Percentiles rank a stretch among this genome's conserved stretches.
Evolutionary conservation across 1,284 basidiomycete genomes (phyloP).

Genomic region (Rhodotorula sp.): DNA sequence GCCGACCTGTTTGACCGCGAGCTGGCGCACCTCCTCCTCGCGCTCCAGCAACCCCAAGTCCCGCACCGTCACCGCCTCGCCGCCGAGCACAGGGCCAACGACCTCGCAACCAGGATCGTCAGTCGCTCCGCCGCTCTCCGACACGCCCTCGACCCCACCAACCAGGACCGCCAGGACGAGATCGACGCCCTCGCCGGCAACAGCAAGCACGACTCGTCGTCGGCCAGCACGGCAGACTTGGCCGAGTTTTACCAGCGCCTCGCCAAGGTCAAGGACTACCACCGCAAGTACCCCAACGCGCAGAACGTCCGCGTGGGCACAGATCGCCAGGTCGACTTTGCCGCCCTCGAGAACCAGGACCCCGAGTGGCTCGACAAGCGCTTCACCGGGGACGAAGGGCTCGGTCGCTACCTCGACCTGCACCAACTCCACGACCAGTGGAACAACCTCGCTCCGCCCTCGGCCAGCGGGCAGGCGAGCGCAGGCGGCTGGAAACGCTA

Average conservation of each 20-base stretch:
- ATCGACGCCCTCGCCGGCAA: slow-evolving; percentile 54
- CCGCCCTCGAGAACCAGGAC: slow-evolving; percentile 41
- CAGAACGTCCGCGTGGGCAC: slow-evolving; percentile 53
- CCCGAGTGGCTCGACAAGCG: slow-evolving; percentile 63
- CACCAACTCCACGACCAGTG: slow-evolving; percentile 84
- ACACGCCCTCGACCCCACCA: slow-evolving; percentile 51
- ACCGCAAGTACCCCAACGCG: slow-evolving; percentile 89
- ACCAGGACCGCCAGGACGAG: slow-evolving; percentile 50
- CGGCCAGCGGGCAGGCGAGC: slow-evolving; percentile 50
- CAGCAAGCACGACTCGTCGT: slow-evolving; percentile 36
- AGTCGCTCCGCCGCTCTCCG: slow-evolving; percentile 49
- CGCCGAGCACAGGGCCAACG: slow-evolving; percentile 45
- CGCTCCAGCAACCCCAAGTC: slow-evolving; percentile 22
- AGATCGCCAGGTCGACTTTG: slow-evolving; percentile 45
- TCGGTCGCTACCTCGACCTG: slow-evolving; percentile 91
- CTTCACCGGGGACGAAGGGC: slow-evolving; percentile 93
- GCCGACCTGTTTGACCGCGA: slow-evolving; percentile 77
- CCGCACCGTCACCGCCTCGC: slow-evolving; percentile 39
- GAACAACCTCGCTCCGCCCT: slow-evolving; percentile 70
- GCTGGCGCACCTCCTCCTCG: slow-evolving; percentile 54
- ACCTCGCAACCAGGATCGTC: slow-evolving; percentile 55
- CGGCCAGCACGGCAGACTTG: slow-evolving; percentile 60
- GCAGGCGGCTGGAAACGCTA: slow-evolving; percentile 52
- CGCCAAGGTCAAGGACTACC: slow-evolving; percentile 90
- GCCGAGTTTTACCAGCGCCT: slow-evolving; percentile 92